Conservation (phyloP, 1,284 basidiomycete genomes). For the Rhodofomes roseus region DNA sequence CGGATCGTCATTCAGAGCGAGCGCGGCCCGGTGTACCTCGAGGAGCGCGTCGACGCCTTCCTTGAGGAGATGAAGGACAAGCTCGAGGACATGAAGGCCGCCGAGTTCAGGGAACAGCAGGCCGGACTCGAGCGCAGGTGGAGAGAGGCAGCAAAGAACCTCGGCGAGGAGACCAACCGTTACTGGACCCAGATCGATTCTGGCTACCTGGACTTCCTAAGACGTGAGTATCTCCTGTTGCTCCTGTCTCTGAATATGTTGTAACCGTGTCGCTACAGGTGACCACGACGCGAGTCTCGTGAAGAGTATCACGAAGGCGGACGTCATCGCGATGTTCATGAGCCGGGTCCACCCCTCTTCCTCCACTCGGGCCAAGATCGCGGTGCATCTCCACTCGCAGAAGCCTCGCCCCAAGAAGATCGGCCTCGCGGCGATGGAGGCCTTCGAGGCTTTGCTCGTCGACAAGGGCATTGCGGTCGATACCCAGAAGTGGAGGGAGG, state of each 20-base stretch:
- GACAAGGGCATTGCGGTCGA: conserved; percentile 51
- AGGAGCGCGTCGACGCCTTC: conserved; percentile 87
- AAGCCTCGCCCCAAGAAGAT: conserved; percentile 59
- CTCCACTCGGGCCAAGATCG: conserved; percentile 70
- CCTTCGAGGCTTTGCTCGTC: conserved; percentile 56
- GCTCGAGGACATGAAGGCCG: conserved; percentile 44
- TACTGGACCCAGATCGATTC: conserved; percentile 74
- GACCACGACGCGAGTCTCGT: conserved; percentile 68
- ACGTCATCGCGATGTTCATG: conserved; percentile 77
- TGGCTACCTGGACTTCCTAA: conserved; percentile 76
- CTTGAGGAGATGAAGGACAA: conserved; percentile 59
- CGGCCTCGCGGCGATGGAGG: conserved; percentile 61
- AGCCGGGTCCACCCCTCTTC: conserved; percentile 72
- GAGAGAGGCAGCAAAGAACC: conserved; percentile 72
- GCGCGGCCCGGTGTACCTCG: conserved; percentile 79
- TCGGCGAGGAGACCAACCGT: conserved; percentile 56
- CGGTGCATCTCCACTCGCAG: conserved; percentile 76
- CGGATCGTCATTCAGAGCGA: conserved; percentile 94
- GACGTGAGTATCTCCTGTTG: conserved; percentile 42
- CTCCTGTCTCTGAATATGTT: conserved; percentile 25
- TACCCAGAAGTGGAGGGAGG: conserved; percentile 40
- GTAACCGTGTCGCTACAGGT: conserved; percentile 34
- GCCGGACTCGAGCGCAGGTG: conserved; percentile 60
- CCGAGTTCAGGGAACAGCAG: conserved; percentile 56
- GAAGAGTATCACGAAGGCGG: conserved; percentile 65